Evolutionary conservation across 345 rosid genomes (phyloP), one percentile per base, ranked within the genome.

Genomic region (Euclidium syriacum): DNA sequence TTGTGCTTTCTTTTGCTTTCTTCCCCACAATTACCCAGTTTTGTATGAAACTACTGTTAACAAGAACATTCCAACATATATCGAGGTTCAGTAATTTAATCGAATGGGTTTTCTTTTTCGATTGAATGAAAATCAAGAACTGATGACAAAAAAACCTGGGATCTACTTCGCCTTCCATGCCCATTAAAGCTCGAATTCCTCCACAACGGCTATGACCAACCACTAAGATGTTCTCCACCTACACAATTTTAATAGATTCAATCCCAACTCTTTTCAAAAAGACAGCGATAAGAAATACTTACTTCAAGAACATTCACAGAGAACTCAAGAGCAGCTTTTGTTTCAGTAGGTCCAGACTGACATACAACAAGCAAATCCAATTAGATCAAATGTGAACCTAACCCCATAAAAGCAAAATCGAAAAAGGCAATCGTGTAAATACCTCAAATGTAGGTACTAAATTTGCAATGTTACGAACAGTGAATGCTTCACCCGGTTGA

Each of bases 401-500:
- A 71, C 3, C 23, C 29, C n/a, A 2, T 7, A 41, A 16, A 49
- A 48, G n/a, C 3, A 27, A 48, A 23, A 22, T 12, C 6, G 3
- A 43, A 11, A 46, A 2, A 15, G 4, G 48, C 0, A 55, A 32
- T 5, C 25, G 20, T 49, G n/a, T n/a, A n/a, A n/a, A 38, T 73
- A 94, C 99, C 96, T 94, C 96, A 67, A 59, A 83, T 6, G 85
- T 51, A 16, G 97, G 97, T 62, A 94, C 95, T 78, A 94, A 58
- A 71, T 94, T 94, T 4, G 96, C 97, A 49, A 94, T 83, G 76
- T 90, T 94, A 10, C 97, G 95, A 46, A 94, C 83, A 10, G 74
- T 78, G 79, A 94, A 94, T 58, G 99, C 95, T 73, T 87, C 99
- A 63, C 99, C 99, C 7, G 99, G 99, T 78, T 85, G 87, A 70